Conservation (phyloP, 805 yeast genomes). For the Pichia kluyveri region DNA sequence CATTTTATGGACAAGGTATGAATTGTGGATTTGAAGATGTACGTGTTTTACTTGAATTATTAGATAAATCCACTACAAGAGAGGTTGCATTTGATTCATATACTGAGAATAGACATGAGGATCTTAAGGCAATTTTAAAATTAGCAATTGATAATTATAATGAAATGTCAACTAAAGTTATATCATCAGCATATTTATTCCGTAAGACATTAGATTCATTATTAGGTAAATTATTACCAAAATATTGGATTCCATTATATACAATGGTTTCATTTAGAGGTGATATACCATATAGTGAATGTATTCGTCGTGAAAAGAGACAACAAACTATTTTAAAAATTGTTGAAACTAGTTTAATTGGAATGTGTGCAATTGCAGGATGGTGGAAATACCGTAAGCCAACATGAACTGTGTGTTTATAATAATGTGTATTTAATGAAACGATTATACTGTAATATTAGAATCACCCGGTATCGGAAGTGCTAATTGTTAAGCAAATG, state of each 20-base stretch:
- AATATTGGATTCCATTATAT: conserved; percentile 75
- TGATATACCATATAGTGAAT: conserved; percentile 69
- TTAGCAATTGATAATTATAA: conserved; percentile 73
- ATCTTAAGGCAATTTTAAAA: conserved; percentile 65
- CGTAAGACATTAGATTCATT: conserved; percentile 62
- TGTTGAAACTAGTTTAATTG: conserved; percentile 15
- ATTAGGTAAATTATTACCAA: conserved; percentile 50
- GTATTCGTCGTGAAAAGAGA: conserved; percentile 42
- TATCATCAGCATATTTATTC: conserved; percentile 46
- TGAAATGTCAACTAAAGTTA: conserved; percentile 82
- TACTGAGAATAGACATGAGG: conserved; percentile 47
- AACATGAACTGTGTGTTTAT: too few relatives aligned
- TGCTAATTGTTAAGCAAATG: too few relatives aligned
- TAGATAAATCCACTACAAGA: conserved; percentile 32
- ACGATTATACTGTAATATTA: too few relatives aligned
- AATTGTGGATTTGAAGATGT: conserved; percentile 95
- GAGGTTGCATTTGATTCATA: conserved; percentile 45
- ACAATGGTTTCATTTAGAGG: conserved; percentile 88
- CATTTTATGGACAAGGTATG: conserved; percentile 97
- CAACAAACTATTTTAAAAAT: conserved; percentile 44
- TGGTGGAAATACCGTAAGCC: conserved; percentile 1
- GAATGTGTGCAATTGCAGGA: conserved; percentile 1
- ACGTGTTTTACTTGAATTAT: conserved; percentile 46
- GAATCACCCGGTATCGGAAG: too few relatives aligned
- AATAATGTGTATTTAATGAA: too few relatives aligned